Percentiles rank a stretch among this genome's conserved stretches.
Evolutionary conservation across 805 yeast species (phyloP).

Genomic region (Brettanomyces custersianus): DNA sequence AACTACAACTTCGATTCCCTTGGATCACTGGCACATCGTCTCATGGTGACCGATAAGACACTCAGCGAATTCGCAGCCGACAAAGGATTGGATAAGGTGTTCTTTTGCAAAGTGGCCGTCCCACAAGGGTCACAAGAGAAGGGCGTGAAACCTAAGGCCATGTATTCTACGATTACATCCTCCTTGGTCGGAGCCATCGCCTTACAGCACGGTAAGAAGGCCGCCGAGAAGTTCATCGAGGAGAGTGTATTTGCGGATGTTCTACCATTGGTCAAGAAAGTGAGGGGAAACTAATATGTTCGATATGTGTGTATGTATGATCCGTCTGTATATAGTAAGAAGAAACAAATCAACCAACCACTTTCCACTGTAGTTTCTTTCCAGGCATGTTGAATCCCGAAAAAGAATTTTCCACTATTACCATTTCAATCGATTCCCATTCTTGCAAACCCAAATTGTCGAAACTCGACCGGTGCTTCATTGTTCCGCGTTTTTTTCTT

Average conservation of each 20-base stretch:
- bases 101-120: conserved; percentile 54
- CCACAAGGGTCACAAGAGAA: conserved; percentile 25
- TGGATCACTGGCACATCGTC: conserved; percentile 47
- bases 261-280: not conserved
- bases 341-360: too few species aligned
- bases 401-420: too few species aligned
- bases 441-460: too few species aligned
- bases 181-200: conserved; percentile 64
- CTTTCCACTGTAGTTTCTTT: too few species aligned
- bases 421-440: too few species aligned
- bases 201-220: conserved; percentile 47
- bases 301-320: too few species aligned
- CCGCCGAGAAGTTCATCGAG: conserved; percentile 50
- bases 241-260: conserved; percentile 30
- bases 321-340: too few species aligned
- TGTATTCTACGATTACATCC: conserved; percentile 24
- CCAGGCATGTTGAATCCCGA: too few species aligned
- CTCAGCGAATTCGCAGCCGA: conserved; percentile 44
- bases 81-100: conserved; percentile 38
- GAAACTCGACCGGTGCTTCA: too few species aligned
- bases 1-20: conserved; percentile 48
- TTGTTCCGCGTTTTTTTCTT: too few species aligned
- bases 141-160: conserved; percentile 18
- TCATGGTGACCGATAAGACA: conserved; percentile 39
- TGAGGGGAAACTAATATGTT: not conserved